Conservation (phyloP, 2,329 filamentous ascomycete species). For the Cylindrodendrum hubeiense region DNA sequence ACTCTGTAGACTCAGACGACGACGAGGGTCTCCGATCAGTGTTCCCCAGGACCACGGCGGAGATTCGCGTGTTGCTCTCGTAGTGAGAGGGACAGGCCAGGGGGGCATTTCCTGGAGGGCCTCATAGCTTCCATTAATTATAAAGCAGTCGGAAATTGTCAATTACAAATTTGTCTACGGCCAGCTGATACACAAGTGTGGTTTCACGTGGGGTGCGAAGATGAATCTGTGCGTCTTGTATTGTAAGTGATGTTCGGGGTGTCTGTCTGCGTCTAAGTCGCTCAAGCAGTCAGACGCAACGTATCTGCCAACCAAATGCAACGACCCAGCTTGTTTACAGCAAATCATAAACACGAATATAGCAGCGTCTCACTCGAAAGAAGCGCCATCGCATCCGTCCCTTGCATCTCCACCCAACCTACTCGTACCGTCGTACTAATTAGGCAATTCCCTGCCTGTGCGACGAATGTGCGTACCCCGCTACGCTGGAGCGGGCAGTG, state of each 20-base stretch:
- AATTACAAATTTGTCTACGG: neutral
- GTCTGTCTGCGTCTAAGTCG: too few relatives aligned
- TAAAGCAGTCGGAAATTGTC: neutral
- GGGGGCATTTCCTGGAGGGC: neutral
- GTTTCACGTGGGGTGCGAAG: neutral
- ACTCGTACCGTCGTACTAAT: neutral
- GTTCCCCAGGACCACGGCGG: conserved; percentile 70
- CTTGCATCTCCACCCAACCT: neutral
- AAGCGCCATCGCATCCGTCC: too few relatives aligned
- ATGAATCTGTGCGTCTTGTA: neutral
- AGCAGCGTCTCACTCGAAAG: neutral
- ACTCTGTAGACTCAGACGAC: conserved; percentile 38
- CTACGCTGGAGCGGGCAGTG: neutral
- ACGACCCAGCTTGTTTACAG: neutral
- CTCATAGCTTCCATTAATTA: neutral
- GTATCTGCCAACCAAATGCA: too few relatives aligned
- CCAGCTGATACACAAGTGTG: neutral
- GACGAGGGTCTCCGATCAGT: conserved; percentile 49
- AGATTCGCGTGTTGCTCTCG: conserved; percentile 71
- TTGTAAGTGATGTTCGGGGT: neutral
- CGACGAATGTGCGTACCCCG: conserved; percentile 14
- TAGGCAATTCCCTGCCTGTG: neutral
- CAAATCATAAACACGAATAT: neutral
- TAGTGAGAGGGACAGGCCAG: conserved; percentile 47
- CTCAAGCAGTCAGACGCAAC: neutral